Evolutionary conservation across 768 basidiomycete species (phyloP), one percentile per base, ranked within the genome.

Genomic region (Termitomyces sp.): DNA sequence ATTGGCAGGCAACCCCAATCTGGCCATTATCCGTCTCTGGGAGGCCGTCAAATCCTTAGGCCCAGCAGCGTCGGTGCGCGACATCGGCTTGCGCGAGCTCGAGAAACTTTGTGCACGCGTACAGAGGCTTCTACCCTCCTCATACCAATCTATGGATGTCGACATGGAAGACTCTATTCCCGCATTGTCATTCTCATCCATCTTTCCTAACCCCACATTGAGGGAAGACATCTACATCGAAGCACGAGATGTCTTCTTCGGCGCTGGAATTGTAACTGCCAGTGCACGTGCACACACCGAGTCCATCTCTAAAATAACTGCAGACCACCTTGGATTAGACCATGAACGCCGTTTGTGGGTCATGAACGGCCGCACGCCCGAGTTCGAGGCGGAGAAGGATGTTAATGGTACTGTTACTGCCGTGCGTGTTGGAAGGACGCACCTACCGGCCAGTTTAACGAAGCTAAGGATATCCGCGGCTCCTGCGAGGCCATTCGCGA

Each of bases 171-270:
- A 58, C 9, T 60, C 63, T 9, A 56, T 60, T n/a, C 47, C 54
- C 8, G 50, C 44, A 43, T 66, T 60, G 8, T 66, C 74, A 3
- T 67, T 86, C 7, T 67, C 74, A 11, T 64, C 71, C 14, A 64
- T 87, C 46, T 84, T 93, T 63, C 75, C 87, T 4, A 92, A 93
- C 66, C 84, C 88, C 4, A 72, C 80, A 0, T 67, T 95, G 2
- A 85, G 94, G 43, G 95, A 98, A 70, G 92, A 94, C 53, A 84
- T 98, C 32, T 94, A 87, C 65, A 76, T 92, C 43, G 91, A 94
- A 66, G 91, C 92, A 0, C 80, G 88, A 20, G 97, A 98, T 68
- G 83, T 96, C 24, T 98, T 99, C 74, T 92, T 97, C 62, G 92
- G 92, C 38, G 79, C 85, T 26, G 82, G 84, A 16, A 70, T 75